phyloP scores from a whole-genome alignment of 176 grass and related monocot species.

The Cenchrus fungigraminus region DNA sequence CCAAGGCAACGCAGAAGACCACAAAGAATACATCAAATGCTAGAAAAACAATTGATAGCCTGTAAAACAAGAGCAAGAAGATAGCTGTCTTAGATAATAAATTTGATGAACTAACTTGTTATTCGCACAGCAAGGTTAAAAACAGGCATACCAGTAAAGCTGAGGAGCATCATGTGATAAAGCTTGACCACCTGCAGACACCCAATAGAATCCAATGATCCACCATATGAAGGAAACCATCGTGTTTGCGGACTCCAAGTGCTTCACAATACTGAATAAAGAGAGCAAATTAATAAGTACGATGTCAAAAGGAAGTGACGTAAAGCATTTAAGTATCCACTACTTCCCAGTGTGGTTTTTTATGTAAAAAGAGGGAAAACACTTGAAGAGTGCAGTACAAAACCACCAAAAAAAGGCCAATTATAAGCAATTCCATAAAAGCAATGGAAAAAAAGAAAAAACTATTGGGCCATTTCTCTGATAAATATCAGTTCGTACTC shows the following conservation, averaged over 20 bases:
- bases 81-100: slow-evolving; percentile 45
- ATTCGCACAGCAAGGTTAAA: slow-evolving; percentile 19
- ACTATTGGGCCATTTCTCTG: not conserved
- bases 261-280: slow-evolving; percentile 71
- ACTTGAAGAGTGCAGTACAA: not conserved
- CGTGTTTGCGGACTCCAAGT: slow-evolving; percentile 94
- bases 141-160: slow-evolving; percentile 83
- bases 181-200: slow-evolving; percentile 81
- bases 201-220: slow-evolving; percentile 97
- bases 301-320: not conserved
- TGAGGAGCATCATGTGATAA: slow-evolving; percentile 78
- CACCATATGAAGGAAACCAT: slow-evolving; percentile 99
- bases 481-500: not conserved
- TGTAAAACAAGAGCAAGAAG: slow-evolving; percentile 47
- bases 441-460: not conserved
- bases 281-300: slow-evolving; percentile 24
- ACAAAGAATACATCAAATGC: slow-evolving; percentile 99
- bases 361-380: slow-evolving; percentile 19
- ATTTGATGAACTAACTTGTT: not conserved
- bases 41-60: slow-evolving; percentile 93
- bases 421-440: not conserved
- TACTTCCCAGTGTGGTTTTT: not conserved
- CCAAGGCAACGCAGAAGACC: slow-evolving; percentile 91
- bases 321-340: slow-evolving; percentile 21
- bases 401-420: not conserved